Percentiles rank a stretch among this genome's conserved stretches.
These are phyloP conservation scores for Priceomyces castillae DNA, from an alignment of 805 yeast genomes.

Conservation along the genomic window DNA sequence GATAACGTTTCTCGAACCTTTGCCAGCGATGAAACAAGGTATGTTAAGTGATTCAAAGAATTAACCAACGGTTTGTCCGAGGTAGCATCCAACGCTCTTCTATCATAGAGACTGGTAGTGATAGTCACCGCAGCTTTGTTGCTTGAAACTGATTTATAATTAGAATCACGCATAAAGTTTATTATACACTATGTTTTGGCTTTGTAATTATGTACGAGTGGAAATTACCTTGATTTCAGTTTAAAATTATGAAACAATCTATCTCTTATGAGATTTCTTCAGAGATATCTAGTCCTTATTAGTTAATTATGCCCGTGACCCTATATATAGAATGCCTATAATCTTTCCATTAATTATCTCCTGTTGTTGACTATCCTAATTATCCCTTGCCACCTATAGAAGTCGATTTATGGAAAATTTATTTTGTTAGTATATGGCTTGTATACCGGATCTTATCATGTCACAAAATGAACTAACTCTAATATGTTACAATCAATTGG, in stretches of 20 bases:
- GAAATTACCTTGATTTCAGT: too few relatives aligned
- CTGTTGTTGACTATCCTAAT: background rate
- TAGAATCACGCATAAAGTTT: constrained; percentile 76
- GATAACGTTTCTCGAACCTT: constrained; percentile 89
- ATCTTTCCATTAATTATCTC: background rate
- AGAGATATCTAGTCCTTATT: too few relatives aligned
- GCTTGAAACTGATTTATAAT: constrained; percentile 70
- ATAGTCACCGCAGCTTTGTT: constrained; percentile 93
- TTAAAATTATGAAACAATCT: too few relatives aligned
- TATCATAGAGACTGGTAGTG: constrained; percentile 82
- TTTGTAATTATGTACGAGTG: too few relatives aligned
- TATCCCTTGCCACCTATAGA: constrained; percentile 5
- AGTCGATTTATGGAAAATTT: constrained; percentile 1
- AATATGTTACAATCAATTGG: too few relatives aligned
- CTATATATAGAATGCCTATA: too few relatives aligned
- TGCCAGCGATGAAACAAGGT: constrained; percentile 78
- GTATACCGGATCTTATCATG: too few relatives aligned
- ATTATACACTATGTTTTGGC: background rate
- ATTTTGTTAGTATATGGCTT: background rate
- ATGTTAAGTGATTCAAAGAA: constrained; percentile 86
- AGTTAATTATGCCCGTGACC: too few relatives aligned
- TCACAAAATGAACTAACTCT: too few relatives aligned
- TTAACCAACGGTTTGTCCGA: constrained; percentile 87
- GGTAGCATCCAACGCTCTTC: constrained; percentile 89
- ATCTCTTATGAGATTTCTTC: too few relatives aligned